Conservation (phyloP, 352 stramenopile genomes). For the Phytopythium litorale region DNA sequence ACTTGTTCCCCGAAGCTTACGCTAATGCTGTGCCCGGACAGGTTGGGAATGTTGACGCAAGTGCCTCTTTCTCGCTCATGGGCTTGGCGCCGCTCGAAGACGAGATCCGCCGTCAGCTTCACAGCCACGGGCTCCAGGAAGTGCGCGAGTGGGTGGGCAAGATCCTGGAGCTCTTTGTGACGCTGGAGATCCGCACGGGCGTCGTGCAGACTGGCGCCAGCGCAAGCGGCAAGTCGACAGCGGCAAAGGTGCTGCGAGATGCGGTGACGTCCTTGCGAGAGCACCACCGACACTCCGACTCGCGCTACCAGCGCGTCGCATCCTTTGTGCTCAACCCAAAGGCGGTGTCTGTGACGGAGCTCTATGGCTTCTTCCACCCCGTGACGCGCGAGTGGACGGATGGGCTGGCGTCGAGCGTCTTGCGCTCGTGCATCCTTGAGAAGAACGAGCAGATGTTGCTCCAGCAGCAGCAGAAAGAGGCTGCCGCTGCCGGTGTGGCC, state of each 20-base stretch:
- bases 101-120: slow-evolving; percentile 77
- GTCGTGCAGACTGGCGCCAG: slow-evolving; percentile 74
- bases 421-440: slow-evolving; percentile 67
- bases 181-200: slow-evolving; percentile 89
- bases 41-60: not conserved
- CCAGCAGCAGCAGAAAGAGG: slow-evolving; percentile 14
- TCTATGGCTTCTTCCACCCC: slow-evolving; percentile 87
- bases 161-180: slow-evolving; percentile 90
- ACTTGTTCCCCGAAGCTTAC: slow-evolving; percentile 77
- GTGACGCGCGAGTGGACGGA: slow-evolving; percentile 83
- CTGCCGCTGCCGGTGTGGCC: slow-evolving; percentile 3
- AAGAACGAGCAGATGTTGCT: slow-evolving; percentile 52
- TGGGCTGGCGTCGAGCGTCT: slow-evolving; percentile 66
- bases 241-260: slow-evolving; percentile 38
- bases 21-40: not conserved
- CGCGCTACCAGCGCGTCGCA: slow-evolving; percentile 51
- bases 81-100: slow-evolving; percentile 50
- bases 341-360: slow-evolving; percentile 67
- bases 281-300: slow-evolving; percentile 35
- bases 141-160: slow-evolving; percentile 81
- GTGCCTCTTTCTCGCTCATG: slow-evolving; percentile 13
- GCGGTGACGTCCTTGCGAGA: slow-evolving; percentile 51
- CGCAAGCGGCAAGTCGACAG: slow-evolving; percentile 71
- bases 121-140: slow-evolving; percentile 47
- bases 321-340: slow-evolving; percentile 79